Evolutionary conservation across 192 early-diverging fungal genomes (phyloP).

Genomic region (Backusella morwellensis): DNA sequence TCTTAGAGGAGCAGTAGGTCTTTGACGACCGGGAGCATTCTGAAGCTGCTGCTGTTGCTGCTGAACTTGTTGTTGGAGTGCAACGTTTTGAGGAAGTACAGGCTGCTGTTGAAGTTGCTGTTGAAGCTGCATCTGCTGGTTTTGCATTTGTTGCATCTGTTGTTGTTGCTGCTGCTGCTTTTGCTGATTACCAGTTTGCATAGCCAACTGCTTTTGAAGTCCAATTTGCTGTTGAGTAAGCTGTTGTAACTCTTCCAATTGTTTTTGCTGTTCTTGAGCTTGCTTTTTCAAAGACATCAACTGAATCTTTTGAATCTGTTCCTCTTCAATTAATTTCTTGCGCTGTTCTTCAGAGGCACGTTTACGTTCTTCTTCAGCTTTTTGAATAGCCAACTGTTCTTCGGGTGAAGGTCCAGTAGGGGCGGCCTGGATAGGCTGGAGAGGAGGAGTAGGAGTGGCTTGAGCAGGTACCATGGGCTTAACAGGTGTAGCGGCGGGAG

Average conservation of each 20-base stretch:
- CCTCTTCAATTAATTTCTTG: slow-evolving; percentile 4
- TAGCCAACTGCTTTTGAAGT: slow-evolving; percentile 14
- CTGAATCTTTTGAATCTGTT: slow-evolving; percentile 20
- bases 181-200: slow-evolving; percentile 8
- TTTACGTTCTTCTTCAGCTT: background rate
- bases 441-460: slow-evolving; percentile 21
- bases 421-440: slow-evolving; percentile 23
- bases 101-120: background rate
- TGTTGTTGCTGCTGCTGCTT: background rate
- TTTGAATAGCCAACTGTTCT: background rate
- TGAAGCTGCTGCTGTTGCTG: background rate
- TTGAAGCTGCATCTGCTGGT: background rate
- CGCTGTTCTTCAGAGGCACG: slow-evolving; percentile 12
- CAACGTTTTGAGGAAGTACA: background rate
- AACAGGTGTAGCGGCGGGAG: slow-evolving; percentile 13
- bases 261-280: slow-evolving; percentile 13
- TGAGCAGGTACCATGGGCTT: background rate
- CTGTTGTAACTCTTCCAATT: slow-evolving; percentile 4
- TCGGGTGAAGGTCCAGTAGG: background rate
- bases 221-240: slow-evolving; percentile 9
- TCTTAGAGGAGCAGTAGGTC: background rate
- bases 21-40: background rate
- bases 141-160: background rate
- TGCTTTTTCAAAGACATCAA: slow-evolving; percentile 1
- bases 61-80: background rate